Conservation (phyloP, 2,329 filamentous ascomycete species). For the Colletotrichum sidae region DNA sequence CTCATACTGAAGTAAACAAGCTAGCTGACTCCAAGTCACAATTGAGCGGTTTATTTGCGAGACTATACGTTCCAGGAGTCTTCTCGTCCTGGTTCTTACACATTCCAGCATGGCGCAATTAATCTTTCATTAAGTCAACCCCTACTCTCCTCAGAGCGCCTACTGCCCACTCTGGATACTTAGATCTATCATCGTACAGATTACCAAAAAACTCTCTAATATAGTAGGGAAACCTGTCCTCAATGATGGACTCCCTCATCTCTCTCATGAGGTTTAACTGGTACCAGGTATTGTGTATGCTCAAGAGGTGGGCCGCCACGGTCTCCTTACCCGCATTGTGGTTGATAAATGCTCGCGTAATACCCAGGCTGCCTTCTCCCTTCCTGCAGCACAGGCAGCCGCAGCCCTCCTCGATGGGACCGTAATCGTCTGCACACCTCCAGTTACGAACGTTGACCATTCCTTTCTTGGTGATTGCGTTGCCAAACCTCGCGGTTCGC, state of each 20-base stretch:
- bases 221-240: conserved; percentile 83
- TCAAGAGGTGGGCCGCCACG: conserved; percentile 84
- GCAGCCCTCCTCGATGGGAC: conserved; percentile 85
- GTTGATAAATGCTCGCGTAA: conserved; percentile 90
- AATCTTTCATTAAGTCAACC: conserved; percentile 72
- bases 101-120: conserved; percentile 4
- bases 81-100: too few species aligned
- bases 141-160: conserved; percentile 82
- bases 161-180: conserved; percentile 87
- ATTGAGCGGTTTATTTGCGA: too few species aligned
- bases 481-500: conserved; percentile 93
- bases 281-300: conserved; percentile 96
- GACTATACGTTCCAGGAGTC: too few species aligned
- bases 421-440: conserved; percentile 81
- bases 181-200: conserved; percentile 72
- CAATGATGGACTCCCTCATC: conserved; percentile 81
- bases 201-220: conserved; percentile 81
- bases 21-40: too few species aligned
- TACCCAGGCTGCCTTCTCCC: conserved; percentile 77
- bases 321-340: conserved; percentile 96
- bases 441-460: conserved; percentile 87
- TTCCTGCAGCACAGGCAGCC: conserved; percentile 81
- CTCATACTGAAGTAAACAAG: too few species aligned
- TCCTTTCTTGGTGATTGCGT: conserved; percentile 85
- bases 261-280: conserved; percentile 85